Base-by-base conservation (phyloP, 495 filamentous ascomycete species). In the Neurospora sp. region DNA sequence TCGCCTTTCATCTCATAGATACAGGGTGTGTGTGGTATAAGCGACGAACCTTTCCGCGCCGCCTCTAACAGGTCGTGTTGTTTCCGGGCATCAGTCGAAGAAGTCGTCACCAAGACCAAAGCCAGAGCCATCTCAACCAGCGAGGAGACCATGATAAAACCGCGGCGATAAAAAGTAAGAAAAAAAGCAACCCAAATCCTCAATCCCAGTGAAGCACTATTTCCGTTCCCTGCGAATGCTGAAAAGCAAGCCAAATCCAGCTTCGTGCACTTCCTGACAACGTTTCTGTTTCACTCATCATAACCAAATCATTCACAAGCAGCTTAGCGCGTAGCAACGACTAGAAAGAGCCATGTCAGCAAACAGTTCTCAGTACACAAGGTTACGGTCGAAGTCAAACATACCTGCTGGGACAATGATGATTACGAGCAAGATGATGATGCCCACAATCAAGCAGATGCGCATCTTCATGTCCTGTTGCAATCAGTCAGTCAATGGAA, bases 381-480 rank as follows among this genome's bases (percentile, higher is more conserved):
- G 4, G 3, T 16, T 12, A 31, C 10, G 10, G 16, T 42, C 5
- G 12, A n/a, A 20, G 22, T 35, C 10, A 14, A 72, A 80, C 86
- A 76, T 89, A 96, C 95, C 92, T 73, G 90, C 85, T 69, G 93
- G 94, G 72, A 97, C 90, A 78, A 98, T 94, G 79, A 99, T 98
- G 79, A 99, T 88, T 71, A 97, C 84, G 72, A 98, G 86, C 74
- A 98, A 84, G 70, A 98, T 85, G 77, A 97, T 90, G 82, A 98
- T 91, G 73, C 93, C 95, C 71, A 90, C 86, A 73, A 94, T 91
- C 77, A 99, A 85, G 82, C 94, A 98, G 84, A 98, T 96, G 78
- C 95, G 90, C 96, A 98, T 99, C 88, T 97, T 97, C 94, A 98
- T 97, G 82, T 99, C 95, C 88, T 81, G 61, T 22, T 40, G 42